Base-by-base conservation (phyloP, 2,329 filamentous ascomycete genomes). In the Geoglossum cookeanum region DNA sequence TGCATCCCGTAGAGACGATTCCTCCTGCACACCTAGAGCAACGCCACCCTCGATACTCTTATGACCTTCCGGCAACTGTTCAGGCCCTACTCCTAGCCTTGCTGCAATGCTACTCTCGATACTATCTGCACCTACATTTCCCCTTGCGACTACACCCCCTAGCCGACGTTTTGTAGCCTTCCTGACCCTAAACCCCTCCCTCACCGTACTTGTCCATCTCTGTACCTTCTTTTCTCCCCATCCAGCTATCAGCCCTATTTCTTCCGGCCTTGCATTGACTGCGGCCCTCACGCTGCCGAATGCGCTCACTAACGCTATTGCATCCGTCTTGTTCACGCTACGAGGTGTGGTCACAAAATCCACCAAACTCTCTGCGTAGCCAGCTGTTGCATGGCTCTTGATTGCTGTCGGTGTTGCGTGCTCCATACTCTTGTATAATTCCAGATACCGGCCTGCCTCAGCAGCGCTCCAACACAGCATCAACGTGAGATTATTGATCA, bases 191-290 rank as follows among this genome's bases (percentile, higher is more conserved):
- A 97, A 96, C 0, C 88, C 87, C 69, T 94, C 89, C 59, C 87
- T 79, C 1, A 96, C 85, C 8, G 85, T 84, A 58, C 75, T 78
- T 62, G 78, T 84, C 91, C 91, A 97, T 58, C 81, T 79, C 69
- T 85, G 84, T 27, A 96, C 88, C 70, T 98, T 98, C 72, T 87
- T 89, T 70, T 94, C 87, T 37, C 92, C 92, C 90, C 90, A 98
- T 0, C 92, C 92, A 33, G 83, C 79, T n/a, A 98, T 81, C 60
- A 87, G 73, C 13, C 82, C 80, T 39, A 98, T 78, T 68, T 94
- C 86, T 67, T 97, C 92, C 0, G 87, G 80, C 49, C 85, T 79
- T 1, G 89, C 91, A 68, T 96, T 96, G 59, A 97, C 76, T 0
- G 91, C 91, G 42, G 85, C 86, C 63, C 83, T 81, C 58, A 98